Evolutionary conservation across 2,329 filamentous ascomycete genomes (phyloP).

Genomic region (Uncinocarpus reesii): DNA sequence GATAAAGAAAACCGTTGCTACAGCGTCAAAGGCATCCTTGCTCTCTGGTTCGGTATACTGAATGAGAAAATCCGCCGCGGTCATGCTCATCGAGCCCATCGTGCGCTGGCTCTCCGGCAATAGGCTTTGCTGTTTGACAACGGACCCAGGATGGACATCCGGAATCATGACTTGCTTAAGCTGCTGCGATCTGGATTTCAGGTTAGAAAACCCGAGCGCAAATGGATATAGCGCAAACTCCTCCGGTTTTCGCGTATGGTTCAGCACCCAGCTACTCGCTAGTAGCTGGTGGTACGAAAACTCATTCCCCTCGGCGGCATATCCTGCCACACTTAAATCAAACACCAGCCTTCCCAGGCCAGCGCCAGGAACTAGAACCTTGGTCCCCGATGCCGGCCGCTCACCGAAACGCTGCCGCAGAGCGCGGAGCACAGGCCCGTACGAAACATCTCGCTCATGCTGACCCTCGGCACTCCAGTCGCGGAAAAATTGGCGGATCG

Average conservation of each 20-base stretch:
- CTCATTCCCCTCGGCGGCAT: conserved; percentile 75
- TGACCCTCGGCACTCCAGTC: conserved; percentile 81
- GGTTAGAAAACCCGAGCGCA: conserved; percentile 80
- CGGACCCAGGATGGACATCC: conserved; percentile 61
- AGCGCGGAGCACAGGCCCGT: conserved; percentile 59
- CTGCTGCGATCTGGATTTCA: conserved; percentile 62
- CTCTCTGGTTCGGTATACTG: conserved; percentile 60
- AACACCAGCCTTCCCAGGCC: conserved; percentile 83
- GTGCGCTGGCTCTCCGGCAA: conserved; percentile 18
- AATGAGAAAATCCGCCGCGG: conserved; percentile 84
- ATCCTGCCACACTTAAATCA: conserved; percentile 67
- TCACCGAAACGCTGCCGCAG: conserved; percentile 44
- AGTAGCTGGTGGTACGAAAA: conserved; percentile 96
- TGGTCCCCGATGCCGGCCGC: conserved; percentile 38
- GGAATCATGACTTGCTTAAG: conserved; percentile 64
- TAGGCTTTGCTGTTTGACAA: conserved; percentile 37
- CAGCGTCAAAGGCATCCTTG: conserved; percentile 59
- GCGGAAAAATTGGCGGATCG: conserved; percentile 83
- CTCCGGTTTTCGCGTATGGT: conserved; percentile 45
- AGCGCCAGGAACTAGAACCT: conserved; percentile 77
- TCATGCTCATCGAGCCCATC: conserved; percentile 75
- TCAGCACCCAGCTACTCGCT: conserved; percentile 55
- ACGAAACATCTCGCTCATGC: conserved; percentile 64
- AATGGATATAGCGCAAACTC: conserved; percentile 75
- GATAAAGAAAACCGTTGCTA: conserved; percentile 88